Evolutionary conservation across 495 filamentous ascomycete species (phyloP).

Genomic region (Jackrogersella multiformis): DNA sequence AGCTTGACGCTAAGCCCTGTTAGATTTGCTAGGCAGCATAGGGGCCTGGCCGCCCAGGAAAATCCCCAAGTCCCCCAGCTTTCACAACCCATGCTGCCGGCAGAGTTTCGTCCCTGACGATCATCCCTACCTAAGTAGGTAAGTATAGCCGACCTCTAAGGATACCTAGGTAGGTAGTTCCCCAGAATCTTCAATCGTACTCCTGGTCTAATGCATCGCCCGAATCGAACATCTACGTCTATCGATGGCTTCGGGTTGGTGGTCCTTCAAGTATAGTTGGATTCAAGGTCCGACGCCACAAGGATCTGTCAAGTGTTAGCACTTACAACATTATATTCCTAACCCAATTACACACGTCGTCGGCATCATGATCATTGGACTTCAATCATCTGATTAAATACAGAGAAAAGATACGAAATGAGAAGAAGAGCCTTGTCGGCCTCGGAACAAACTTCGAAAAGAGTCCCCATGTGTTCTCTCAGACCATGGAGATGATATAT

Average conservation of each 20-base stretch:
- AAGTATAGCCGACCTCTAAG: too few relatives aligned
- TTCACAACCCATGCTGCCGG: not conserved
- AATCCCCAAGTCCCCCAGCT: slow-evolving; percentile 9
- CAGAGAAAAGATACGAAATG: not conserved
- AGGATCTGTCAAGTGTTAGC: slow-evolving; percentile 10
- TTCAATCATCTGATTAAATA: not conserved
- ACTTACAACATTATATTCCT: not conserved
- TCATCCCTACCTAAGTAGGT: too few relatives aligned
- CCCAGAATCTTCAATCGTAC: slow-evolving; percentile 12
- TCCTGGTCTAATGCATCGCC: slow-evolving; percentile 7
- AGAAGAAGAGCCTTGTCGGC: not conserved
- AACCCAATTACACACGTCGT: not conserved
- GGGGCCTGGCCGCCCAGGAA: not conserved
- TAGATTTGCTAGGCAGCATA: not conserved
- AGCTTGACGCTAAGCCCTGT: not conserved
- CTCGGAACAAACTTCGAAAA: not conserved
- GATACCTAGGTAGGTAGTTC: slow-evolving; percentile 13
- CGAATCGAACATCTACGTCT: slow-evolving; percentile 4
- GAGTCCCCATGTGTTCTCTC: not conserved
- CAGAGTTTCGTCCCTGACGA: slow-evolving; percentile 25
- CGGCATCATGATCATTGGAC: not conserved
- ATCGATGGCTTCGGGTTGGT: slow-evolving; percentile 2
- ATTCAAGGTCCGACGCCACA: not conserved
- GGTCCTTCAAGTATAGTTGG: not conserved
- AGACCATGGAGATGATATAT: not conserved